Evolutionary conservation across 2,329 filamentous ascomycete genomes (phyloP).

Genomic region (Aspergillus novofumigatus): DNA sequence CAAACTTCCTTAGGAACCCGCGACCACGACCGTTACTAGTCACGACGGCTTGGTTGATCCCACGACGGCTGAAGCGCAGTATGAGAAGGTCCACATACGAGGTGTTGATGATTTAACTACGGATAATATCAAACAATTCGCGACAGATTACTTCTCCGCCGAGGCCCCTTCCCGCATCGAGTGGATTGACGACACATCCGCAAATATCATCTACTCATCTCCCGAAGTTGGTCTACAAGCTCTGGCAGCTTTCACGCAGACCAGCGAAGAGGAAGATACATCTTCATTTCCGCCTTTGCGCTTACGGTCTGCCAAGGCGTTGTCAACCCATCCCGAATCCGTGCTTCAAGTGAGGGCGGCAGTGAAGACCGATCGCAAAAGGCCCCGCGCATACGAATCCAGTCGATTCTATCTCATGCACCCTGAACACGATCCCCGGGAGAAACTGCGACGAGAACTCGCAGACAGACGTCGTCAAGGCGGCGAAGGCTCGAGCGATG

Average conservation of each 20-base stretch:
- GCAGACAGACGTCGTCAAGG: slow-evolving; percentile 42
- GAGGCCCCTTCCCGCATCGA: slow-evolving; percentile 63
- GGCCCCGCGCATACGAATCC: slow-evolving; percentile 68
- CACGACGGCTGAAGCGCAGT: slow-evolving; percentile 31
- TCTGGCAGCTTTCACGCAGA: slow-evolving; percentile 47
- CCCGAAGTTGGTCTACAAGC: slow-evolving; percentile 52
- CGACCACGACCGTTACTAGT: slow-evolving; percentile 8
- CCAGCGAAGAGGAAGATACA: slow-evolving; percentile 32
- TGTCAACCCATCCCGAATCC: slow-evolving; percentile 64
- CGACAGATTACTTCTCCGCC: slow-evolving; percentile 60
- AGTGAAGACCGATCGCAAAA: slow-evolving; percentile 72
- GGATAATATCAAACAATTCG: slow-evolving; percentile 71
- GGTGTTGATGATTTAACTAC: slow-evolving; percentile 81
- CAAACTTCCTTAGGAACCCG: slow-evolving; percentile 19
- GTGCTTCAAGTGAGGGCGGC: slow-evolving; percentile 70
- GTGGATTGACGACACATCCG: slow-evolving; percentile 92
- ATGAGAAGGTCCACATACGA: slow-evolving; percentile 72
- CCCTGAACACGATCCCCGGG: slow-evolving; percentile 80
- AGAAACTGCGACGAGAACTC: slow-evolving; percentile 57
- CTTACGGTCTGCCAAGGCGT: slow-evolving; percentile 63
- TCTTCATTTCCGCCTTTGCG: slow-evolving; percentile 57
- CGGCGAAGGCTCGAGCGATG: slow-evolving; percentile 33
- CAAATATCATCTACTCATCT: slow-evolving; percentile 74
- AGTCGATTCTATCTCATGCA: slow-evolving; percentile 92
- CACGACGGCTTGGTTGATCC: slow-evolving; percentile 23